Base-by-base conservation (phyloP, 176 grass and related monocot species). In the Poa pratensis region DNA sequence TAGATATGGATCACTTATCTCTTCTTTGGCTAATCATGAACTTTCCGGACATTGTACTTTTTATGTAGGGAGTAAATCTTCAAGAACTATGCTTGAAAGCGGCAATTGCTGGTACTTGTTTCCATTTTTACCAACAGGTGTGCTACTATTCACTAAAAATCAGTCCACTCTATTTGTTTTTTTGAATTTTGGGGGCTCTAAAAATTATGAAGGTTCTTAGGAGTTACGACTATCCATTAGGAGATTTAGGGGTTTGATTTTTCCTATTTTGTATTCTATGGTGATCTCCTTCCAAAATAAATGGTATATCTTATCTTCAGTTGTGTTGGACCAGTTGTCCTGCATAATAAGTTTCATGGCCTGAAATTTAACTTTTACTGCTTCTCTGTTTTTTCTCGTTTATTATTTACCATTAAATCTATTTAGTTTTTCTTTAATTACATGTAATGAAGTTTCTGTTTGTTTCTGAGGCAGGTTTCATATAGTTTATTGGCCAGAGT, bases 91-190 rank as follows among this genome's bases (percentile, higher is more conserved):
- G 92, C 82, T 9, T 90, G 27, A 92, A 87, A 83, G 89, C 89
- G 35, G 87, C 84, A 67, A 23, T 98, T 55, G 89, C 93, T 52
- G 96, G 87, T 46, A 73, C 91, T 52, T 98, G 91, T 85, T 98
- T 99, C 79, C 86, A 99, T 91, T 91, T 94, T 73, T 95, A 98
- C 82, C 93, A 98, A 83, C 96, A 98, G 91, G 96, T 98, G 57
- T 82, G 63, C 16, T 42, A 37, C n/a, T 86, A 67, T 70, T 61
- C 35, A 61, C 55, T 61, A 59, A 86, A 11, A 75, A 30, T 45
- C 2, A 20, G 20, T 27, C 10, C 43, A 62, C 45, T 52, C 37
- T 3, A 53, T 8, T 16, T 51, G 1, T 30, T 5, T 6, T 6
- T 51, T 9, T 3, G 2, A 43, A 45, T 68, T 86, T 75, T 86